Base-by-base conservation (phyloP, 352 stramenopile genomes). In the Paralagenidium karlingii region DNA sequence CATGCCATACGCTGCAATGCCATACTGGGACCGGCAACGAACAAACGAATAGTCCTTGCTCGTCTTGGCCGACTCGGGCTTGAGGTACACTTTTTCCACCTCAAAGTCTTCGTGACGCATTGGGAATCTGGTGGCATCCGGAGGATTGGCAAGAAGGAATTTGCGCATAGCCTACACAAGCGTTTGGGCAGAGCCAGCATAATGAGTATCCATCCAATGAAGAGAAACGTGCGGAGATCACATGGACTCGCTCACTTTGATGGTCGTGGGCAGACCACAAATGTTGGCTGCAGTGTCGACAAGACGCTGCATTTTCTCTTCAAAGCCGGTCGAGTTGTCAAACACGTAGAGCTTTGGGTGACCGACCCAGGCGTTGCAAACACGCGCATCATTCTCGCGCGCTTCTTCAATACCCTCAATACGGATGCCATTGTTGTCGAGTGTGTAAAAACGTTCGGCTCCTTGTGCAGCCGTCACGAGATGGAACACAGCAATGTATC, bases 351-450 rank as follows among this genome's bases (percentile, higher is more conserved):
- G 68, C 45, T 89, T 87, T 5, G 77, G 75, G 53, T 91, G 77
- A 12, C 75, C 77, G 45, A 82, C 82, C 78, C 81, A 94, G 7
- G 65, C 71, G 42, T 54, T 59, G 45, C 68, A 85, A 6, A 77
- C 84, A 37, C 68, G 70, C 21, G 55, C 49, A 56, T 98, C 94
- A 32, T 96, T 58, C n/a, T 71, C 70, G 3, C 66, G 63, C n/a
- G 94, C 91, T 49, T 94, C 37, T 19, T 96, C 83, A 19, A 92
- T 58, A 11, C 69, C 89, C 71, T 99, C 94, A n/a, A 82, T 97
- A 28, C 95, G 69, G 20, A 89, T 94, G 32, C 68, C 68, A 61
- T 99, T 99, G 55, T 98, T 99, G 19, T 97, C 92, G 27, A 97
- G 59, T 12, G 94, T 94, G 61, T 99, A 99, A 54, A 93, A 97